Base-by-base conservation (phyloP, 495 filamentous ascomycete species). In the Penicillium atrosanguineum region DNA sequence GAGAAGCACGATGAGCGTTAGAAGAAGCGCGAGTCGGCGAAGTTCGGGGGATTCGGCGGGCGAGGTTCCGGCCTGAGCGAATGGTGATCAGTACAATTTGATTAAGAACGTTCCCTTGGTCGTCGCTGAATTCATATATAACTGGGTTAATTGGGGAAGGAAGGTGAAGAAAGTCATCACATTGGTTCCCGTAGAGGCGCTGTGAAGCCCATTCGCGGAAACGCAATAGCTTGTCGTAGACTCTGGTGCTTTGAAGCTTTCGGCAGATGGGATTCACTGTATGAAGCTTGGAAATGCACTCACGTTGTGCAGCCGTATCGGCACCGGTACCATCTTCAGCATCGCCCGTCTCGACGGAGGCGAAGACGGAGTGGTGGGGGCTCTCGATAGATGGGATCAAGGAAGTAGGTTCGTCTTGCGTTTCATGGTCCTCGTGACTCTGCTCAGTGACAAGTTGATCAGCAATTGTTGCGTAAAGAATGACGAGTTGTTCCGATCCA, bases 301-400 rank as follows among this genome's bases (percentile, higher is more conserved):
- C 31, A 34, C 31, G 12, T 34, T 14, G 31, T 34, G 31, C 31
- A 34, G 31, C 28, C 11, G 28, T 12, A 34, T 12, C 31, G 12
- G 31, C 31, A 34, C 1, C 31, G 48, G 40, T 23, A 40, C 16
- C 18, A 28, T 44, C 7, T 16, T 51, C 48, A 16, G 26, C 18
- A 20, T 51, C 48, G 29, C 48, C 34, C 14, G 16, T 34, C 42
- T 52, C 49, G 19, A 52, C 41, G 8, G 49, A 52, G 26, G 49
- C 40, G 28, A 52, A 40, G 42, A 52, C 41, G 28, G 28, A 40
- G 25, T 29, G 49, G 18, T 29, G 5, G 40, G 41, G 18, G 36
- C 11, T 39, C 29, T 52, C 50, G 7, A 46, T 16, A 7, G 50
- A 37, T 7, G 50, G 50, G 6, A 20, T 19, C 20, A 23, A 18